A percentile compares a stretch with the other conserved stretches of the same genome.
Conservation (phyloP, 108 stramenopile species). For the Pseudonitzschia pungens region DNA sequence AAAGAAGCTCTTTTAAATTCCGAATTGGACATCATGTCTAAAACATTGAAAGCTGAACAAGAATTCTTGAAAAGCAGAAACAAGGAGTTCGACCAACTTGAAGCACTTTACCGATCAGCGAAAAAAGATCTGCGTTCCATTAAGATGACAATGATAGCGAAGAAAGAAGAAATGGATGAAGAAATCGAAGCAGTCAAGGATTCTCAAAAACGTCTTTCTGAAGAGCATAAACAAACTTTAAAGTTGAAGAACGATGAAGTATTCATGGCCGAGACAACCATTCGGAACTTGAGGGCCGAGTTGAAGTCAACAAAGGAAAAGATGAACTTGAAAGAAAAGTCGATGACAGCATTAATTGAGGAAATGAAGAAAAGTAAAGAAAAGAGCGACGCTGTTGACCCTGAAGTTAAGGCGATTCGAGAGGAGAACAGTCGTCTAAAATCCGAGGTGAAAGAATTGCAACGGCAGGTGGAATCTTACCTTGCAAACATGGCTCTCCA, state of each 20-base stretch:
- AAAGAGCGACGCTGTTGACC: neutral
- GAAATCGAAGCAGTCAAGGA: neutral
- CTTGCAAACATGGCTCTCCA: conserved; percentile 12
- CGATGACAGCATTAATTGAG: neutral
- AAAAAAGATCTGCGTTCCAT: conserved; percentile 4
- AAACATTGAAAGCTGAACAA: conserved; percentile 9
- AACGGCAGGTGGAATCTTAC: conserved; percentile 10
- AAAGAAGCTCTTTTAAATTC: conserved; percentile 4
- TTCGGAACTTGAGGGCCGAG: neutral
- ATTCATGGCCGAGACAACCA: neutral
- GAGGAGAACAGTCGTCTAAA: conserved; percentile 4
- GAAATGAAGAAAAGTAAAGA: neutral
- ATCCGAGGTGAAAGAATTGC: conserved; percentile 2
- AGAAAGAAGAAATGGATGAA: conserved; percentile 2
- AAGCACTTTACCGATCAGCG: conserved; percentile 1
- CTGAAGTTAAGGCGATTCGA: neutral
- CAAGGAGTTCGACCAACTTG: conserved; percentile 1
- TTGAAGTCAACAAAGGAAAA: conserved; percentile 1
- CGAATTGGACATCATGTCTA: conserved; percentile 13
- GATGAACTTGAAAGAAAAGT: neutral
- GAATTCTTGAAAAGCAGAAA: neutral
- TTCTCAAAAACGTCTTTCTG: neutral
- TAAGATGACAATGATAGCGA: neutral
- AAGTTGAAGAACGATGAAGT: conserved; percentile 12
- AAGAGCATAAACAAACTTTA: conserved; percentile 1